These are phyloP conservation scores for Hysterangium stoloniferum DNA, from an alignment of 768 basidiomycete genomes.

Conservation along the genomic window DNA sequence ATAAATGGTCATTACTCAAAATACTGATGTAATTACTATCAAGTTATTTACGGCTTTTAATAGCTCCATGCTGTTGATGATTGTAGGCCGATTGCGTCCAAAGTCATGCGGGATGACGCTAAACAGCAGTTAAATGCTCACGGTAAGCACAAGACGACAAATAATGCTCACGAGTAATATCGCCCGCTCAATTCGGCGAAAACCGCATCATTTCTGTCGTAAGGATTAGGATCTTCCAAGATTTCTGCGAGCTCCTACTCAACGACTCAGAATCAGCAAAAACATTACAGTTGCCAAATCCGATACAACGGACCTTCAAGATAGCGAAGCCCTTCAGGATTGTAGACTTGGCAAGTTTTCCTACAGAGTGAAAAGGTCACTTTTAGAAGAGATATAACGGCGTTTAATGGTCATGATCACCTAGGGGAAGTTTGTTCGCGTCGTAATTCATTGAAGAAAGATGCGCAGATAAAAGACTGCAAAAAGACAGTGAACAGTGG, in stretches of 20 bases:
- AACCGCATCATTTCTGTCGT: conserved; percentile 33
- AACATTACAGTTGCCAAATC: neutral
- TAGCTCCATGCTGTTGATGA: conserved; percentile 30
- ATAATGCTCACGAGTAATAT: conserved; percentile 47
- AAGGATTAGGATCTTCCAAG: conserved; percentile 37
- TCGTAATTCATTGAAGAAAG: conserved; percentile 61
- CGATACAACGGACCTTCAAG: conserved; percentile 36
- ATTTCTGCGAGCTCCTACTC: conserved; percentile 43
- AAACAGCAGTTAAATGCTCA: neutral
- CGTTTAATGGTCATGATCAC: too few species aligned
- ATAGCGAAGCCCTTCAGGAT: conserved; percentile 53
- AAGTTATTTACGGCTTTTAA: conserved; percentile 34
- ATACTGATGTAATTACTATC: neutral
- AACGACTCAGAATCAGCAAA: neutral
- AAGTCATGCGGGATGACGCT: conserved; percentile 61
- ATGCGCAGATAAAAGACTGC: conserved; percentile 44
- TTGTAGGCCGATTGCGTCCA: conserved; percentile 38
- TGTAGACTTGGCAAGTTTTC: conserved; percentile 53
- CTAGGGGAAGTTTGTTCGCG: conserved; percentile 55
- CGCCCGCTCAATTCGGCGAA: conserved; percentile 39
- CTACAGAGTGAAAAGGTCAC: conserved; percentile 19
- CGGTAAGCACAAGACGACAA: neutral
- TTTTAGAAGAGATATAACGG: neutral
- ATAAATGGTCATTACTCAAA: neutral
- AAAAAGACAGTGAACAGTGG: neutral